phyloP scores from a whole-genome alignment of 1,284 basidiomycete genomes.

The Cryptococcus depauperatus region DNA sequence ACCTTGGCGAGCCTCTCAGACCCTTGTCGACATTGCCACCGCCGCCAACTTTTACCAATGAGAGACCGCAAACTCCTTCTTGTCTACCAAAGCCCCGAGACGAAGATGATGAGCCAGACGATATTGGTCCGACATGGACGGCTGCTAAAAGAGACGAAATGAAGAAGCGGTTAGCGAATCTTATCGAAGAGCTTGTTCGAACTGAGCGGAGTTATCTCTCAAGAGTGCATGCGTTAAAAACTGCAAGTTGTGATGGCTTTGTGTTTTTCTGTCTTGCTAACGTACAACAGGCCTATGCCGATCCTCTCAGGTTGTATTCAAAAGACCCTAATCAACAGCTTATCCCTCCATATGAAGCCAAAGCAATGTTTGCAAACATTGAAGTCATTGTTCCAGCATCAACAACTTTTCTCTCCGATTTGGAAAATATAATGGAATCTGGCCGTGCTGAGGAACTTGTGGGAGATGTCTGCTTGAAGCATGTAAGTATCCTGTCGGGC shows the following conservation, averaged over 20 bases:
- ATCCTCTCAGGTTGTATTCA: slow-evolving; percentile 78
- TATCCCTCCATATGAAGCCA: slow-evolving; percentile 81
- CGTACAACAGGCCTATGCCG: slow-evolving; percentile 61
- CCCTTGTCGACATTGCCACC: slow-evolving; percentile 24
- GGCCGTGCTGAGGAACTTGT: slow-evolving; percentile 55
- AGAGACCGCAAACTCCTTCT: slow-evolving; percentile 19
- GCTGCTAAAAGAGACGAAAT: slow-evolving; percentile 28
- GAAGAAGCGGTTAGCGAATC: slow-evolving; percentile 19
- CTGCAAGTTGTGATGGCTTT: slow-evolving; percentile 17
- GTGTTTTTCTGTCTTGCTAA: background rate
- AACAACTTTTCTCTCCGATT: slow-evolving; percentile 72
- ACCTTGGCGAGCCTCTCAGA: slow-evolving; percentile 33
- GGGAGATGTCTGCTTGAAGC: slow-evolving; percentile 75
- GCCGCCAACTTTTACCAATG: slow-evolving; percentile 10
- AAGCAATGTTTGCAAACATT: slow-evolving; percentile 86
- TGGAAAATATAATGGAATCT: slow-evolving; percentile 61
- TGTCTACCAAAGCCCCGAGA: slow-evolving; percentile 8
- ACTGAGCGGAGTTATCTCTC: slow-evolving; percentile 42
- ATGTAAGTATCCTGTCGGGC: slow-evolving; percentile 47
- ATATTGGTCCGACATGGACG: slow-evolving; percentile 14
- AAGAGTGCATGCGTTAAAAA: slow-evolving; percentile 38
- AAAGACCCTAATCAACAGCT: slow-evolving; percentile 75
- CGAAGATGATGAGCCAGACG: slow-evolving; percentile 11
- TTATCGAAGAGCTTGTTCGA: slow-evolving; percentile 40
- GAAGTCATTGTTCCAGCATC: slow-evolving; percentile 82